Base-by-base conservation (phyloP, 1,139 yeast species). In the Taphrina flavorubra region DNA sequence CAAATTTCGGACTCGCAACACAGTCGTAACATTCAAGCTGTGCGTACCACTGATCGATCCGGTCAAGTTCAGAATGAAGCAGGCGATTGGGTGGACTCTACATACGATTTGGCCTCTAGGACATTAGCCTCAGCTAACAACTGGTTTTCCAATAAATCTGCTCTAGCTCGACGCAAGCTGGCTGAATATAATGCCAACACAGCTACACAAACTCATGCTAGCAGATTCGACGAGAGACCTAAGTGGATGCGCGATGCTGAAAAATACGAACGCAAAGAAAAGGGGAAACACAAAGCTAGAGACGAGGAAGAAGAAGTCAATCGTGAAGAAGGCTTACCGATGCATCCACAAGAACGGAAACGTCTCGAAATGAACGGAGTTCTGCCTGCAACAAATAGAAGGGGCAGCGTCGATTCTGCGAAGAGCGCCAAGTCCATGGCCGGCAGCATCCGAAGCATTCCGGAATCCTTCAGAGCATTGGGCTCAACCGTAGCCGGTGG, bases 211-310 rank as follows among this genome's bases (percentile, higher is more conserved):
- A 39, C 51, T 10, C 64, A 37, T 34, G 44, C 51, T 31, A 20
- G 51, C 14, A 40, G 61, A 34, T 47, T 47, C 31, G 64, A 60
- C 60, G 65, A 66, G n/a, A 42, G 61, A 37, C 69, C 69, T 7
- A 51, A 60, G 11, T 66, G 69, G 69, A 66, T 66, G 69, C 59
- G 69, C 11, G 68, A 65, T 34, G 63, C 63, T 11, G 68, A 65
- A 8, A 57, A 51, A 11, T 47, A 25, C n/a, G 68, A 65, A 49
- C 37, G 68, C n/a, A 49, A 18, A 31, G 68, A 65, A 16, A 65
- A 65, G 46, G 63, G 68, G 18, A 65, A 65, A 49, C 34, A 58
- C 4, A 65, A 65, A 36, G 63, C 63, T 7, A 46, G 34, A 36
- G 49, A 25, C 20, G 62, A 49, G 18, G 55, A 59, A n/a, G 65